Evolutionary conservation across 106 monocot species (phyloP).

Genomic region (Alisma plantagoaquatica): DNA sequence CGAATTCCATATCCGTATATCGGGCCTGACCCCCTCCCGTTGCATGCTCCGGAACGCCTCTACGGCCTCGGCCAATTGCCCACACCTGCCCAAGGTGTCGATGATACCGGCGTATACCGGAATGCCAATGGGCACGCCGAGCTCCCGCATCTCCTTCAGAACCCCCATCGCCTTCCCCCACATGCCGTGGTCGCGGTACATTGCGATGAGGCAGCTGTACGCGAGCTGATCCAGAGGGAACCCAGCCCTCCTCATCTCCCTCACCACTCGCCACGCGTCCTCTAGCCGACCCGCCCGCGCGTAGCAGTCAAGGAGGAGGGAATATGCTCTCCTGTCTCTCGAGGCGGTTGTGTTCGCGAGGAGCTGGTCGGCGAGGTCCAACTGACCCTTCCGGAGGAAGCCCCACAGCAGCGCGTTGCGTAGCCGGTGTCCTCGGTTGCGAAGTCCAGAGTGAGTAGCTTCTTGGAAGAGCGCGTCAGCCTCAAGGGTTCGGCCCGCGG

Average conservation of each 20-base stretch:
- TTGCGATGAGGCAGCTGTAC: conserved; percentile 36
- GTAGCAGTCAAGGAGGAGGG: conserved; percentile 48
- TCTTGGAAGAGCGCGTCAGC: conserved; percentile 64
- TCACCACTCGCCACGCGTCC: conserved; percentile 54
- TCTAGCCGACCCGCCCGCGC: conserved; percentile 46
- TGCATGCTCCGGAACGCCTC: conserved; percentile 53
- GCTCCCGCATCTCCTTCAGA: conserved; percentile 46
- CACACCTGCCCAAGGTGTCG: conserved; percentile 55
- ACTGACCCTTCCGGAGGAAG: conserved; percentile 42
- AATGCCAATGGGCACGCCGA: conserved; percentile 23
- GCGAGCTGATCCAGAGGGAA: conserved; percentile 22
- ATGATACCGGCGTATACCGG: conserved; percentile 52
- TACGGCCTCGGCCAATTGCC: conserved; percentile 36
- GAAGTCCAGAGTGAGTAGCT: conserved; percentile 25
- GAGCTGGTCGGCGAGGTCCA: conserved; percentile 36
- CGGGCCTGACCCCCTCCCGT: conserved; percentile 36
- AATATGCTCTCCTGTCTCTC: conserved; percentile 39
- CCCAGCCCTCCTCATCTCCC: conserved; percentile 43
- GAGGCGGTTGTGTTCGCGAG: conserved; percentile 42
- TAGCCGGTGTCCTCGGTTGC: conserved; percentile 10
- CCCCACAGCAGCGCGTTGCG: conserved; percentile 52
- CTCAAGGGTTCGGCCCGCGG: conserved; percentile 55
- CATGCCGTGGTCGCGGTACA: conserved; percentile 82
- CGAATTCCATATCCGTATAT: conserved; percentile 58
- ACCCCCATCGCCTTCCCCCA: conserved; percentile 70